A percentile compares a stretch with the other conserved stretches of the same genome.
phyloP scores from a whole-genome alignment of 768 basidiomycete genomes.

The Epithele typhae region DNA sequence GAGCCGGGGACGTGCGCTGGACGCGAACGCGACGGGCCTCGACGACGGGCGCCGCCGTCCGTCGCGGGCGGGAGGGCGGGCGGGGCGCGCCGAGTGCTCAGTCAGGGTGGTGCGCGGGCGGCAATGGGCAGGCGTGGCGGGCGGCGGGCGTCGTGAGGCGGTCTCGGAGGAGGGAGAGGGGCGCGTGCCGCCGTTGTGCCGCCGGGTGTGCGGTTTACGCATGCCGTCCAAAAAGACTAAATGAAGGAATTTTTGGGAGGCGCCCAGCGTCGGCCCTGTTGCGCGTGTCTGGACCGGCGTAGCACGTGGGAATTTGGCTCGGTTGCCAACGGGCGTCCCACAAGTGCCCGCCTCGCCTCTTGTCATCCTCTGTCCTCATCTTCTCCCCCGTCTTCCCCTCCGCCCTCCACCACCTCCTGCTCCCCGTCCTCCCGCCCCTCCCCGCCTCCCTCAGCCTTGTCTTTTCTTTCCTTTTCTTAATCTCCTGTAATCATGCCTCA shows the following conservation, averaged over 20 bases:
- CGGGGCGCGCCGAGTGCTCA: no score
- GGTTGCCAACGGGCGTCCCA: slow-evolving; percentile 17
- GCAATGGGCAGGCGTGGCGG: background rate
- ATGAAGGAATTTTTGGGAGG: slow-evolving; percentile 13
- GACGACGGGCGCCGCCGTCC: no score
- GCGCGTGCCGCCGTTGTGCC: background rate
- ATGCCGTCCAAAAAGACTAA: slow-evolving; percentile 13
- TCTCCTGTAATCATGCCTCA: slow-evolving; percentile 30
- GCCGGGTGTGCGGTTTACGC: slow-evolving; percentile 8
- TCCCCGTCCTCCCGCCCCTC: slow-evolving; percentile 9
- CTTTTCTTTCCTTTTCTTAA: slow-evolving; percentile 26
- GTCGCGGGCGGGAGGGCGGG: no score
- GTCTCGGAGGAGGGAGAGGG: background rate
- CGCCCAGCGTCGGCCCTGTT: slow-evolving; percentile 16
- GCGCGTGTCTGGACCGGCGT: slow-evolving; percentile 11
- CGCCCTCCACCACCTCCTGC: slow-evolving; percentile 12
- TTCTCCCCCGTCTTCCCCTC: slow-evolving; percentile 16
- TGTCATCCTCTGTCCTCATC: slow-evolving; percentile 16
- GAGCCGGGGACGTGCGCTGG: no score
- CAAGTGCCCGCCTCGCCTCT: slow-evolving; percentile 13
- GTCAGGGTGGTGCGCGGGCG: background rate
- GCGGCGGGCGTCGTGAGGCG: slow-evolving; percentile 9
- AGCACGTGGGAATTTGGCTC: slow-evolving; percentile 15
- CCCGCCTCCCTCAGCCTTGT: slow-evolving; percentile 27
- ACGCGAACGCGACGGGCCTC: background rate